Evolutionary conservation across 139 green algal genomes (phyloP), one percentile per base, ranked within the genome.

Genomic region (Chlorella sp.): DNA sequence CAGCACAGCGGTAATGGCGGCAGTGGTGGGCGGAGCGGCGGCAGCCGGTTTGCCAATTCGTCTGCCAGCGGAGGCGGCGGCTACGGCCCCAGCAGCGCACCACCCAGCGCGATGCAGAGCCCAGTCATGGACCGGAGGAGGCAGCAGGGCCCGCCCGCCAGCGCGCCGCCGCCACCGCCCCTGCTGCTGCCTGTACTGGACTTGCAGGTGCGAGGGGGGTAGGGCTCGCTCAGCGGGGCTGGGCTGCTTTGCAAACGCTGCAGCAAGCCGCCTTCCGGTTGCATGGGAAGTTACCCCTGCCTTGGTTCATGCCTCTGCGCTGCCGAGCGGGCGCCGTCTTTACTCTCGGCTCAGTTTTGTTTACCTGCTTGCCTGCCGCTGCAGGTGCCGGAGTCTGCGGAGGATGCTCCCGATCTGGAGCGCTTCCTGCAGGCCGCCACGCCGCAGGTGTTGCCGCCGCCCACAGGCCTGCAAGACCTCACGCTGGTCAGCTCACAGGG

Each of bases 341-440:
- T n/a, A n/a, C n/a, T n/a, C 5, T 73, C 32, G 6, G 4, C 14
- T 28, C 2, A 30, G 3, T 28, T 28, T 28, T 13, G 32, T 13
- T 34, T 28, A 17, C 34, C 34, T 43, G 17, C 67, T 34, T 43
- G 7, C 22, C 51, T 46, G 20, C 46, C 20, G 0, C 3, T 64
- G 38, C 81, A 86, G 72, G 81, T 89, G 36, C 40, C 32, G 3
- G 86, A 87, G 36, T 43, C 56, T 30, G 34, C 36, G 0, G 87
- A 85, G 32, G 87, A 83, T 34, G 40, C 65, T 6, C 87, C 87
- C 8, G 87, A 90, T 58, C 76, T 90, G 40, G 87, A 90, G 82
- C 67, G 87, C 28, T 85, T 90, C 46, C 28, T 90, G 78, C 58
- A 80, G 78, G 76, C 83, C 2, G 65, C 77, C 28, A 90, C 83